Evolutionary conservation across 2,329 filamentous ascomycete genomes (phyloP).

Genomic region (Botrytis paeoniae): DNA sequence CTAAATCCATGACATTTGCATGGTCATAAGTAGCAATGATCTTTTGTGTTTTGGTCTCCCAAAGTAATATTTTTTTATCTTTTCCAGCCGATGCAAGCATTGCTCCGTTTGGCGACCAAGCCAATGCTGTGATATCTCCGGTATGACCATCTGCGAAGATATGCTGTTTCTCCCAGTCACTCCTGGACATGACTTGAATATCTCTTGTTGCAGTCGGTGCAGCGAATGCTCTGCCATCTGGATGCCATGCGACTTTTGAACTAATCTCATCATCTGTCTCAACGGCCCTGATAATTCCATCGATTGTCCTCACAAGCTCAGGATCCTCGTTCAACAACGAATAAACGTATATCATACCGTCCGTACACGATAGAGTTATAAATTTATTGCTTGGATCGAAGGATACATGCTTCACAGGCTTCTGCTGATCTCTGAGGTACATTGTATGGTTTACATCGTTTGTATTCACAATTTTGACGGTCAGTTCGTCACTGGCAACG

Average conservation of each 20-base stretch:
- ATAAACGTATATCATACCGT: constrained; percentile 89
- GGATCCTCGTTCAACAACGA: constrained; percentile 75
- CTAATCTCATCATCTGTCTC: constrained; percentile 76
- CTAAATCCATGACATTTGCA: constrained; percentile 77
- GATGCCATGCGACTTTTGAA: constrained; percentile 82
- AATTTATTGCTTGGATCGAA: constrained; percentile 79
- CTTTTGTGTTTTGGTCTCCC: constrained; percentile 86
- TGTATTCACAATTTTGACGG: constrained; percentile 83
- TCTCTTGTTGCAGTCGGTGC: constrained; percentile 78
- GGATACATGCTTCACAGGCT: constrained; percentile 85
- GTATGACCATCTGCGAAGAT: constrained; percentile 76
- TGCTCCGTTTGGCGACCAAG: constrained; percentile 94
- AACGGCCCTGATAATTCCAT: constrained; percentile 76
- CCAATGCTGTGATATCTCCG: constrained; percentile 78
- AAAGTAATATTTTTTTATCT: constrained; percentile 70
- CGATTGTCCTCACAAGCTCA: constrained; percentile 76
- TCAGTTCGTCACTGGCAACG: constrained; percentile 93
- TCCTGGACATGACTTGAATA: constrained; percentile 81
- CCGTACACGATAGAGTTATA: constrained; percentile 78
- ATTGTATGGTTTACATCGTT: constrained; percentile 73
- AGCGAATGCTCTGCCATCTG: constrained; percentile 88
- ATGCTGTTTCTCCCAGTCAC: constrained; percentile 85
- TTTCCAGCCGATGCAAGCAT: constrained; percentile 70
- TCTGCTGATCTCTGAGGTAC: constrained; percentile 77
- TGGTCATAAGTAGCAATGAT: constrained; percentile 77